Evolutionary conservation across 2,329 filamentous ascomycete genomes (phyloP), one percentile per base, ranked within the genome.

Genomic region (Capronia americana): DNA sequence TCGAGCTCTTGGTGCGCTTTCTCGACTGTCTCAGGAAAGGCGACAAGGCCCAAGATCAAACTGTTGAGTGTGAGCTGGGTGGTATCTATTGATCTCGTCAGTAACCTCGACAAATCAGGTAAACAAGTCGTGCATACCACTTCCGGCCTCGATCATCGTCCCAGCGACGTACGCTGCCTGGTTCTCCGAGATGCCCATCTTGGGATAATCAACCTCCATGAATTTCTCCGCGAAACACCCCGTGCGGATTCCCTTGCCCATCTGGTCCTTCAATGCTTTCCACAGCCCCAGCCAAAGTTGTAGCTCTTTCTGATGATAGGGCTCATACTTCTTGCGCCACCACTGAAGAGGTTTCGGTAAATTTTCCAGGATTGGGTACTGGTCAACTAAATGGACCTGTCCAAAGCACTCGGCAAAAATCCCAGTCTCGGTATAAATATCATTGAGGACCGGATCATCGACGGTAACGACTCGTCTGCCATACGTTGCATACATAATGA

Each of bases 131-230:
- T 23, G 24, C 55, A 53, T 48, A 64, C 53, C 61, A 65, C 53
- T 56, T 14, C 64, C 64, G 24, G 60, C 64, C 41, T 64, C 61
- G 17, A 67, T 58, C 60, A 67, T 54, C 58, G 72, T 74, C 8
- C 76, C 76, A 0, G 77, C 75, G 10, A 78, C 67, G 48, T 76
- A 78, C 1, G 76, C 75, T 4, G 75, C 76, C 67, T 77, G 75
- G 4, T 77, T 70, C 50, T 78, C 76, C 41, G 65, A 74, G 50
- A 79, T 73, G 8, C 75, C 76, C 60, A 77, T 75, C n/a, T 73
- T 72, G 14, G 74, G 64, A 23, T 63, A 63, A 17, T 63, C 48
- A 5, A 34, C 38, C 55, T 67, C 55, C 61, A 60, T 64, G 30
- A 67, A 63, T 20, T 64, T 48, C 38, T 63, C 50, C 34, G 63